phyloP scores from a whole-genome alignment of 441 rosid species.

The Croton setiger region DNA sequence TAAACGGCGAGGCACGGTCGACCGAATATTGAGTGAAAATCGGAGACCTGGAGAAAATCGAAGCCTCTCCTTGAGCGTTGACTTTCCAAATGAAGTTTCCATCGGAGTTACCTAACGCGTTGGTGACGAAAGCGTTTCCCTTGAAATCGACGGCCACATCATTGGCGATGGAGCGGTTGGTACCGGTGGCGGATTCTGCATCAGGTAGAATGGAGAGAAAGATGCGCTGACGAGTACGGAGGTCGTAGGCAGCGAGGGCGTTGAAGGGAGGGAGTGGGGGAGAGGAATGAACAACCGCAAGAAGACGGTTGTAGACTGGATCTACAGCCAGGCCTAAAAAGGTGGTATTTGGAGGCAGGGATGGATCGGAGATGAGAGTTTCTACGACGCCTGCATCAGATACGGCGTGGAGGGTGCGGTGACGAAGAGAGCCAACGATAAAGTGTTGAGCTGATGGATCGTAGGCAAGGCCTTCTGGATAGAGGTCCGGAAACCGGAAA shows the following conservation, averaged over 20 bases:
- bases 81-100: slow-evolving; percentile 85
- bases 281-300: slow-evolving; percentile 45
- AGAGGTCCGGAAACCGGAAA: slow-evolving; percentile 64
- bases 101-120: slow-evolving; percentile 32
- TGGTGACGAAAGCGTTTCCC: slow-evolving; percentile 82
- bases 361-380: slow-evolving; percentile 48
- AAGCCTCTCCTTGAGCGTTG: slow-evolving; percentile 45
- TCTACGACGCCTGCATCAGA: slow-evolving; percentile 79
- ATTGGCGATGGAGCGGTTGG: slow-evolving; percentile 46
- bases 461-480: slow-evolving; percentile 70
- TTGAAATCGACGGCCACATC: slow-evolving; percentile 71
- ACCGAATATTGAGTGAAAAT: slow-evolving; percentile 39
- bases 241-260: slow-evolving; percentile 86
- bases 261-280: slow-evolving; percentile 63
- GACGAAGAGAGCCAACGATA: slow-evolving; percentile 63
- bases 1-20: slow-evolving; percentile 31
- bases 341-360: slow-evolving; percentile 54
- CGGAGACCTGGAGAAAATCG: slow-evolving; percentile 64
- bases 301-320: slow-evolving; percentile 51
- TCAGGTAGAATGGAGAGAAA: slow-evolving; percentile 56
- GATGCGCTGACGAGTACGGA: slow-evolving; percentile 44
- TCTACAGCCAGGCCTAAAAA: slow-evolving; percentile 62
- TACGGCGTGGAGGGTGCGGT: slow-evolving; percentile 60
- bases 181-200: slow-evolving; percentile 13
- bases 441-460: slow-evolving; percentile 72